Evolutionary conservation across 2,329 filamentous ascomycete genomes (phyloP).

Genomic region (Aspergillus sojae): DNA sequence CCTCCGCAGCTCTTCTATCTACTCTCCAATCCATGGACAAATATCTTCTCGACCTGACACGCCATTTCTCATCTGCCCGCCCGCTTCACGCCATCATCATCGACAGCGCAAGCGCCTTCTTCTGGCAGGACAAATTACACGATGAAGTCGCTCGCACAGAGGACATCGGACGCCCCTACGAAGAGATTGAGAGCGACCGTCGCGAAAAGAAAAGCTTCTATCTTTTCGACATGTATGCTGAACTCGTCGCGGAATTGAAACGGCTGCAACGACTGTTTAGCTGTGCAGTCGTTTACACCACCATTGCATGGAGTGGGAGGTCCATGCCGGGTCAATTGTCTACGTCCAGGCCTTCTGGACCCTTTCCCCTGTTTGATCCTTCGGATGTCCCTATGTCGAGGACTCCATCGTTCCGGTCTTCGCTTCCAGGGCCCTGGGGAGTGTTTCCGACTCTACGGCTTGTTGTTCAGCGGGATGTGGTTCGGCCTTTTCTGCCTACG

Average conservation of each 20-base stretch:
- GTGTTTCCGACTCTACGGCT: constrained; percentile 41
- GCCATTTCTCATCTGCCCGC: constrained; percentile 52
- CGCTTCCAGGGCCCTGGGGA: constrained; percentile 43
- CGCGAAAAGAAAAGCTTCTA: constrained; percentile 32
- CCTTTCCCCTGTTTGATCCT: constrained; percentile 22
- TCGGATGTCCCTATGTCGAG: constrained; percentile 13
- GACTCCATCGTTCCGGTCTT: constrained; percentile 34
- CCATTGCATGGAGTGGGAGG: constrained; percentile 26
- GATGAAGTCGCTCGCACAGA: constrained; percentile 46
- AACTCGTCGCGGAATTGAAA: constrained; percentile 35
- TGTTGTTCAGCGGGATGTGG: constrained; percentile 37
- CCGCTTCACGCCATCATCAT: constrained; percentile 55
- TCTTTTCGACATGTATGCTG: constrained; percentile 33
- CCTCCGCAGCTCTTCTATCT: constrained; percentile 52
- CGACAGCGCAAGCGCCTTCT: constrained; percentile 59
- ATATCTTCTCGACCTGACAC: constrained; percentile 51
- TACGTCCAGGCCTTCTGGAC: constrained; percentile 20
- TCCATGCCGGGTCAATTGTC: constrained; percentile 11
- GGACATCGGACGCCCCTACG: constrained; percentile 35
- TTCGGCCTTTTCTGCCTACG: constrained; percentile 39
- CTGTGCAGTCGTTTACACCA: constrained; percentile 45
- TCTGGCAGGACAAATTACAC: constrained; percentile 54
- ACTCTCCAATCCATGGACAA: constrained; percentile 51
- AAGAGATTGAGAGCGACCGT: constrained; percentile 33
- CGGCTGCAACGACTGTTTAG: constrained; percentile 40